Percentiles rank a stretch among this genome's conserved stretches.
Evolutionary conservation across 306 rosid species (phyloP).

Genomic region (Crotalaria pallida): DNA sequence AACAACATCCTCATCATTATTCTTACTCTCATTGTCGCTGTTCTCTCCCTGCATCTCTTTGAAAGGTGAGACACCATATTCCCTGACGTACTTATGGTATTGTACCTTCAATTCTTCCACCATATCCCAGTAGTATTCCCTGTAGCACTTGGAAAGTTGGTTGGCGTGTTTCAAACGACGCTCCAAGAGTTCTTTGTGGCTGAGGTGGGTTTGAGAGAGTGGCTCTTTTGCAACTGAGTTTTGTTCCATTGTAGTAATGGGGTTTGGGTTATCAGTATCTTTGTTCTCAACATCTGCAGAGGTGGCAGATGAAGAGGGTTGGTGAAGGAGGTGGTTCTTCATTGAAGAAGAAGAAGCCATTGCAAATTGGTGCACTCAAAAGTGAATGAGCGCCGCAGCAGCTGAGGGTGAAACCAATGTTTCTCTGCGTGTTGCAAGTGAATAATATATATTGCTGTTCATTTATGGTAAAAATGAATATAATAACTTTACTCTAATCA

Average conservation of each 20-base stretch:
- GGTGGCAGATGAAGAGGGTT: conserved; percentile 2
- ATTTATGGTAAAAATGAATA: no score
- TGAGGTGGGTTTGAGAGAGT: conserved; percentile 16
- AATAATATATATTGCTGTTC: no score
- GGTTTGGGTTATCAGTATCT: not conserved
- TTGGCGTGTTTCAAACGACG: conserved; percentile 22
- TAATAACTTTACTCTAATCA: no score
- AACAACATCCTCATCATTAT: no score
- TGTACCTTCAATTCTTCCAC: conserved; percentile 16
- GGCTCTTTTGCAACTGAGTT: not conserved
- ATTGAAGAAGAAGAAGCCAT: conserved; percentile 21
- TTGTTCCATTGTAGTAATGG: not conserved
- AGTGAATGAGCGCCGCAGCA: not conserved
- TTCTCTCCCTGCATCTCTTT: not conserved
- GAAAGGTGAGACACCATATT: conserved; percentile 18
- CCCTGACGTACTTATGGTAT: conserved; percentile 23
- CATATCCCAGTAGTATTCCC: conserved; percentile 29
- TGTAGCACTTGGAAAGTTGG: conserved; percentile 26
- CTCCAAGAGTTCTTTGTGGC: conserved; percentile 18
- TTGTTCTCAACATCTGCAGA: not conserved
- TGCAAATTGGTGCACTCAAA: no score
- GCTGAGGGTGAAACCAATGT: not conserved
- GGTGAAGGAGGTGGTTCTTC: conserved; percentile 2
- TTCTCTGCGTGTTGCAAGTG: no score
- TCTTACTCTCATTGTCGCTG: not conserved